Evolutionary conservation across 305 asterid species (phyloP).

Genomic region (Rubia occidens): DNA sequence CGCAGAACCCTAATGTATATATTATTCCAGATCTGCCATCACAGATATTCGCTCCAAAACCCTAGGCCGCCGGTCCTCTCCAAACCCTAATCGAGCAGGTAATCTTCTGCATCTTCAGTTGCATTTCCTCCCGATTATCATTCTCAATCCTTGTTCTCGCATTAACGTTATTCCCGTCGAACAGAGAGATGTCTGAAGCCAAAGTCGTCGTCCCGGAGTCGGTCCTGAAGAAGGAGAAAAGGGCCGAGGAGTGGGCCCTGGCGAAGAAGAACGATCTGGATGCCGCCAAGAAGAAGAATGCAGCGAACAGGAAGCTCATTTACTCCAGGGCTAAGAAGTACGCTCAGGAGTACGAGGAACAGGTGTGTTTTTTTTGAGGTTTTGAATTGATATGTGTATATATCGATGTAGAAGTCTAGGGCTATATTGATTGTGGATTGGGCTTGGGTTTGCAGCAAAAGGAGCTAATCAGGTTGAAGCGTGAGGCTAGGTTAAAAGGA

Average conservation of each 20-base stretch:
- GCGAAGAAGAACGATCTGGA: slow-evolving; percentile 47
- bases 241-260: slow-evolving; percentile 62
- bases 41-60: not conserved
- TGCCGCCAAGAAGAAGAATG: slow-evolving; percentile 45
- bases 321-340: slow-evolving; percentile 51
- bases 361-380: slow-evolving; percentile 23
- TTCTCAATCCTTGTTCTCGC: too few species aligned
- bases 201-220: slow-evolving; percentile 41
- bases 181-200: slow-evolving; percentile 35
- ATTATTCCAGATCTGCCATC: too few species aligned
- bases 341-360: slow-evolving; percentile 44
- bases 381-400: too few species aligned
- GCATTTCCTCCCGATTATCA: not conserved
- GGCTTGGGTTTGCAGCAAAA: not conserved
- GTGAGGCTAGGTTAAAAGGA: too few species aligned
- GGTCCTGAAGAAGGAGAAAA: slow-evolving; percentile 61
- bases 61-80: not conserved
- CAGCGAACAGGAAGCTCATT: slow-evolving; percentile 51
- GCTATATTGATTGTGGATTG: not conserved
- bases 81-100: not conserved
- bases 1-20: not conserved
- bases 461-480: not conserved
- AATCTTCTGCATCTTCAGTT: not conserved
- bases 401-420: not conserved
- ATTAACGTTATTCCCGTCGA: too few species aligned